Base-by-base conservation (phyloP, 176 grass and related monocot species). In the Alloteropsis semialata region DNA sequence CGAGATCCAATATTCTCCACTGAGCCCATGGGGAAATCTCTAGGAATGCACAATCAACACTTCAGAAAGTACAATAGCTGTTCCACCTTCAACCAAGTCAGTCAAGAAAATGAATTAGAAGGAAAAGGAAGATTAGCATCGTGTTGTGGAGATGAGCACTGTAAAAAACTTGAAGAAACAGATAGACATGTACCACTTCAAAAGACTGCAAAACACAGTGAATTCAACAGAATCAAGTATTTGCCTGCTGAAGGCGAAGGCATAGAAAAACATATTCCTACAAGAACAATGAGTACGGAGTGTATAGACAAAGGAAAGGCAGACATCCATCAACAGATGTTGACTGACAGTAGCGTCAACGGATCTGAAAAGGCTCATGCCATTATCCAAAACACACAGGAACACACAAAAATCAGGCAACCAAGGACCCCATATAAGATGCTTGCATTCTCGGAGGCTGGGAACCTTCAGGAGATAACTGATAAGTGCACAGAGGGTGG, bases 281-380 rank as follows among this genome's bases (percentile, higher is more conserved):
- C 29, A 76, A 34, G 51, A 21, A 33, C 17, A 60, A 36, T n/a
- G 32, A 6, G 8, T 51, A 33, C 10, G 4, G 61, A 53, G 49
- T 29, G 2, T 56, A 37, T 21, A 5, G 44, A 65, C 11, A 78
- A 54, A 72, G 19, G 58, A 79, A 76, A 85, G 44, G 72, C 28
- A 76, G 15, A 72, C 28, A 48, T 19, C 15, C 15, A 71, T 82
- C 41, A 51, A 82, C 28, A 34, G 30, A 57, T 60, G 32, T 79
- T 64, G 30, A 88, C 72, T 22, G 53, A 72, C n/a, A 63, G 73
- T 65, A 83, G 49, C 81, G 68, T 75, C 30, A 76, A 36, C 65
- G 69, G 62, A 64, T 78, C 57, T 63, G 14, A 41, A 70, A 73
- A 82, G 43, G 43, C 16, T 53, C 61, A 38, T 72, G 70, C 32